phyloP scores from a whole-genome alignment of 2,329 filamentous ascomycete genomes.

The Periconia sp. region DNA sequence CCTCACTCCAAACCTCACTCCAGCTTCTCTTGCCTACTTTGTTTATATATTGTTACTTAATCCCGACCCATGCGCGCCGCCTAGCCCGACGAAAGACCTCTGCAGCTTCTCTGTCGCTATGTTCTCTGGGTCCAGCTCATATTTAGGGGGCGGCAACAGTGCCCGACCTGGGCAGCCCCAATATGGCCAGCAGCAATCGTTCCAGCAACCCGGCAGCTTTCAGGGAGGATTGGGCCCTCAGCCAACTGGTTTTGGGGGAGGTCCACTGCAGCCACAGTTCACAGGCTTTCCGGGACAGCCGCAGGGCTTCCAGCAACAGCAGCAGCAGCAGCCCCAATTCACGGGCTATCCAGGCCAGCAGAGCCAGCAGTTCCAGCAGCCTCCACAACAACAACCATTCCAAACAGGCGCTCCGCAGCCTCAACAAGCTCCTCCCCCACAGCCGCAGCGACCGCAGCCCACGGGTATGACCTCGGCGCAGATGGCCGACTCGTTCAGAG shows the following conservation, averaged over 20 bases:
- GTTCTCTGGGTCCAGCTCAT: conserved; percentile 91
- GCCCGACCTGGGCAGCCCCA: conserved; percentile 68
- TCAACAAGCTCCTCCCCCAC: conserved; percentile 60
- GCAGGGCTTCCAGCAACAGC: conserved; percentile 52
- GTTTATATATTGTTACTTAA: not conserved
- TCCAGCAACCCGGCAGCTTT: conserved; percentile 63
- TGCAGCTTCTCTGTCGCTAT: conserved; percentile 57
- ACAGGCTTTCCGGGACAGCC: conserved; percentile 56
- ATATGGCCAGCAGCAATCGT: conserved; percentile 56
- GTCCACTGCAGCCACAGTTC: conserved; percentile 56
- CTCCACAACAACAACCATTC: conserved; percentile 56
- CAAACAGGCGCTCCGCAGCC: conserved; percentile 57
- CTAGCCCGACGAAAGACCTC: conserved; percentile 7
- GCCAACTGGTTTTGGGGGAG: conserved; percentile 58
- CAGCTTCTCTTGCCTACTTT: not conserved
- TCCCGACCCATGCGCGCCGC: conserved; percentile 3
- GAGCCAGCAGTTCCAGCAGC: conserved; percentile 52
- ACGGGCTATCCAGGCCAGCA: conserved; percentile 56
- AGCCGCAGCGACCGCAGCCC: conserved; percentile 59
- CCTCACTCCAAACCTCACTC: conserved; percentile 21
- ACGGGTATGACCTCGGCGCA: conserved; percentile 67
- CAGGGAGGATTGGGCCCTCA: conserved; percentile 54
- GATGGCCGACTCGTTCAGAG: conserved; percentile 68
- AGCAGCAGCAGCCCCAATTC: conserved; percentile 52
- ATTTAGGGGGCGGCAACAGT: conserved; percentile 78